A percentile compares a stretch with the other conserved stretches of the same genome.
These are phyloP conservation scores for Amylocystis lapponica DNA, from an alignment of 768 basidiomycete species.

Conservation along the genomic window DNA sequence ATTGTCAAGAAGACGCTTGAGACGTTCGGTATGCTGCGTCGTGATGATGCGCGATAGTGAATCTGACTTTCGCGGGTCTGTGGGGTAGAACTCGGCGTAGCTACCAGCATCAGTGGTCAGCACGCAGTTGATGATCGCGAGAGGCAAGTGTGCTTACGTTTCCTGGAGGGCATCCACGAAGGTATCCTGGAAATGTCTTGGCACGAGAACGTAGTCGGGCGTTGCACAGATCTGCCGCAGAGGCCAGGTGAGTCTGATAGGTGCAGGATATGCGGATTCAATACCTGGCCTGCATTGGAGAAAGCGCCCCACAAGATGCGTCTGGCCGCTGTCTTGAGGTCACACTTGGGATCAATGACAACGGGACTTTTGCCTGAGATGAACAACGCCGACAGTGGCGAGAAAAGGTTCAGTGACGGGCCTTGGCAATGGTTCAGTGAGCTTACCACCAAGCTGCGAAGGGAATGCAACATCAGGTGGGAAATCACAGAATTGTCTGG, in stretches of 20 bases:
- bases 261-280: neutral
- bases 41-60: conserved; percentile 47
- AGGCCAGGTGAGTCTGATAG: neutral
- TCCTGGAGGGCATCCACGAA: conserved; percentile 34
- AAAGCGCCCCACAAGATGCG: conserved; percentile 74
- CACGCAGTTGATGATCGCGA: neutral
- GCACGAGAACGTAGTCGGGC: conserved; percentile 45
- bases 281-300: conserved; percentile 56
- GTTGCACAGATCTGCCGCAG: conserved; percentile 56
- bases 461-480: neutral
- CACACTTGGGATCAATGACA: conserved; percentile 50
- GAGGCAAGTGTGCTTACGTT: conserved; percentile 25
- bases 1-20: conserved; percentile 50
- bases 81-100: conserved; percentile 44
- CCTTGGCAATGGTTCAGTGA: neutral
- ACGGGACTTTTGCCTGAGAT: conserved; percentile 57
- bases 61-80: conserved; percentile 29
- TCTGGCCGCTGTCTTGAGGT: conserved; percentile 55
- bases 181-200: conserved; percentile 27
- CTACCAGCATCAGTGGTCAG: neutral
- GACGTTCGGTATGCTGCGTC: conserved; percentile 43
- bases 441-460: conserved; percentile 39
- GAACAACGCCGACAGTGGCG: neutral
- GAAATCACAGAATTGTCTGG: conserved; percentile 41
- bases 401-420: no score